Conservation (phyloP, 805 yeast genomes). For the Yamadazyma paraphyllophila region DNA sequence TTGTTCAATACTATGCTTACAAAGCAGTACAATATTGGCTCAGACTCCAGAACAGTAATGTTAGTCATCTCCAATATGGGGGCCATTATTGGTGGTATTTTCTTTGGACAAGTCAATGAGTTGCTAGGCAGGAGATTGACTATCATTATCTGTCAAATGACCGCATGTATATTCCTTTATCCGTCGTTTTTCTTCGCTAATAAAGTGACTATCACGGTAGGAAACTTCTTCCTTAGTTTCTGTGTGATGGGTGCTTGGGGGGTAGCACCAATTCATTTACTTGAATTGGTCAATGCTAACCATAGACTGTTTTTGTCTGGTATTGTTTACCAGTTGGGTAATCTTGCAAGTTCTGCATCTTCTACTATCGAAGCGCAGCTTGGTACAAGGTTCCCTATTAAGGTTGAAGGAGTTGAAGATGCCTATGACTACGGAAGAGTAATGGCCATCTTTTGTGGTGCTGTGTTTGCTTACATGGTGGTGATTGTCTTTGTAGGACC, state of each 20-base stretch:
- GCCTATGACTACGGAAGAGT: constrained; percentile 56
- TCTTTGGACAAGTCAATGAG: constrained; percentile 58
- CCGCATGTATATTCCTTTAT: constrained; percentile 61
- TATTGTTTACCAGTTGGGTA: constrained; percentile 67
- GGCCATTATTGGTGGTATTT: constrained; percentile 63
- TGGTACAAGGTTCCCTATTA: constrained; percentile 58
- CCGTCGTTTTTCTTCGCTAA: constrained; percentile 51
- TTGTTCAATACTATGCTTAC: constrained; percentile 63
- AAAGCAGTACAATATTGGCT: constrained; percentile 47
- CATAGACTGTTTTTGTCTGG: constrained; percentile 65
- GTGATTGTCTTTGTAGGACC: constrained; percentile 12
- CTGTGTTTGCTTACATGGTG: constrained; percentile 12
- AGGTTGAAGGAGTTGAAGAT: constrained; percentile 16
- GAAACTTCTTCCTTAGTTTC: constrained; percentile 45
- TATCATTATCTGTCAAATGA: constrained; percentile 46
- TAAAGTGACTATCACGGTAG: constrained; percentile 54
- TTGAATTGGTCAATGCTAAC: constrained; percentile 52
- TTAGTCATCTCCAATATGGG: constrained; percentile 65
- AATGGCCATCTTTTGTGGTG: constrained; percentile 16
- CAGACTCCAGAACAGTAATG: constrained; percentile 54
- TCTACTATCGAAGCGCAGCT: constrained; percentile 67
- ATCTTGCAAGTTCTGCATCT: constrained; percentile 68
- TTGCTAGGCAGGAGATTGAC: constrained; percentile 61
- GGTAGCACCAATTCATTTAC: constrained; percentile 59
- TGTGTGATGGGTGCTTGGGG: constrained; percentile 78